These are phyloP conservation scores for Phaeosphaeria sp. DNA, from an alignment of 2,329 filamentous ascomycete species.

Conservation along the genomic window DNA sequence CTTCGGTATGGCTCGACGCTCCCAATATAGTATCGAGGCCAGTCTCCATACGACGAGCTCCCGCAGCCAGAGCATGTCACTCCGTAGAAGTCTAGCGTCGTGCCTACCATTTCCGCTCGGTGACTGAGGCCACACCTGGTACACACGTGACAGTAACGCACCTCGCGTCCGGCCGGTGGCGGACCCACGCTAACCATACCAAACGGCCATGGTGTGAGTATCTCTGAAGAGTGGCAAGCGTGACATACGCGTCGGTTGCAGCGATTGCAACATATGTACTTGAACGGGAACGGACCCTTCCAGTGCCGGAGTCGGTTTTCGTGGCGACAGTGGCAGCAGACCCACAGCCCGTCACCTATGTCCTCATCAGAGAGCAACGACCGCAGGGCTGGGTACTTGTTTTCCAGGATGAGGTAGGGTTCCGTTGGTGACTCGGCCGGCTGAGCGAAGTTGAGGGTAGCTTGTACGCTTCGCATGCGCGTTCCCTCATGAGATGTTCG, in stretches of 20 bases:
- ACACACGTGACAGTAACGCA: conserved; percentile 21
- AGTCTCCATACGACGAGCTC: conserved; percentile 18
- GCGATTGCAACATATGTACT: conserved; percentile 13
- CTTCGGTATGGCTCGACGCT: conserved; percentile 20
- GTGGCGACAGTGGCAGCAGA: conserved; percentile 20
- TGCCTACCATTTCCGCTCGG: conserved; percentile 17
- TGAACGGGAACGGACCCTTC: conserved; percentile 18
- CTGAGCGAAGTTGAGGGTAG: conserved; percentile 7
- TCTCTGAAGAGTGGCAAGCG: conserved; percentile 14
- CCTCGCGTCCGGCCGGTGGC: conserved; percentile 2
- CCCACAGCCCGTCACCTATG: conserved; percentile 23
- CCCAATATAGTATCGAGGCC: conserved; percentile 18
- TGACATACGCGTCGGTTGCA: conserved; percentile 11
- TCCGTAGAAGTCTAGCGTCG: conserved; percentile 18
- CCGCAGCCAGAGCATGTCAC: conserved; percentile 16
- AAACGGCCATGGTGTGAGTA: conserved; percentile 16
- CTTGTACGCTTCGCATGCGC: conserved; percentile 4
- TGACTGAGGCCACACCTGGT: conserved; percentile 18
- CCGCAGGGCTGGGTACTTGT: conserved; percentile 17
- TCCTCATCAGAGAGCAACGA: conserved; percentile 18
- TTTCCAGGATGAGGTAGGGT: conserved; percentile 12
- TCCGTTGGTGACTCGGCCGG: conserved; percentile 16
- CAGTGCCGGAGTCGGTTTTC: conserved; percentile 22
- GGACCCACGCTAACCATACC: conserved; percentile 15
- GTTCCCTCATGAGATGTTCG: background rate